These are phyloP conservation scores for Peronospora destructor DNA, from an alignment of 352 stramenopile species.

Conservation along the genomic window DNA sequence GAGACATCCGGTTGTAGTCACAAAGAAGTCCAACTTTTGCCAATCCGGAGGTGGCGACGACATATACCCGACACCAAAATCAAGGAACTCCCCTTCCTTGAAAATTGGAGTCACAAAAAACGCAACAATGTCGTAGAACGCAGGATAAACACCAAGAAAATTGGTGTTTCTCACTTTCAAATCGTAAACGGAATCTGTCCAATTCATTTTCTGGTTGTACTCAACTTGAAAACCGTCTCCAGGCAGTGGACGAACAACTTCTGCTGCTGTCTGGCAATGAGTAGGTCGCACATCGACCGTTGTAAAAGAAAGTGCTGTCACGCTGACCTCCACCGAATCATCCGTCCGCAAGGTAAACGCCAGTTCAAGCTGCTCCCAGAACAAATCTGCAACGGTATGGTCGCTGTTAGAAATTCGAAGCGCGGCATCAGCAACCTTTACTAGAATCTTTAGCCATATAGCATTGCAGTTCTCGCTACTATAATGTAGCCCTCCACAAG, in stretches of 20 bases:
- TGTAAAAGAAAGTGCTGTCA: slow-evolving; percentile 51
- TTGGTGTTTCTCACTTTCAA: slow-evolving; percentile 73
- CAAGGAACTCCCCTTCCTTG: slow-evolving; percentile 32
- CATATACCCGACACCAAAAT: slow-evolving; percentile 71
- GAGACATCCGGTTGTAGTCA: slow-evolving; percentile 61
- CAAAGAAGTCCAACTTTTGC: slow-evolving; percentile 71
- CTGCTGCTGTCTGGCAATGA: slow-evolving; percentile 43
- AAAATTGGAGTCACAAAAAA: slow-evolving; percentile 70
- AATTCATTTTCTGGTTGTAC: slow-evolving; percentile 72
- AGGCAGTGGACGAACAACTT: slow-evolving; percentile 63
- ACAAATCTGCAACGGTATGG: slow-evolving; percentile 57
- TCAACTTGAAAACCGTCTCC: slow-evolving; percentile 70
- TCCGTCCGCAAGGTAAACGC: slow-evolving; percentile 73
- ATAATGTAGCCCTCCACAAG: slow-evolving; percentile 64
- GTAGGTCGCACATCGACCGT: slow-evolving; percentile 54
- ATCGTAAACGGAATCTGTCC: slow-evolving; percentile 66
- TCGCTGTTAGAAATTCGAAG: slow-evolving; percentile 59
- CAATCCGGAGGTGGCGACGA: slow-evolving; percentile 50
- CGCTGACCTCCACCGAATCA: slow-evolving; percentile 68
- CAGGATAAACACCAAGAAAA: slow-evolving; percentile 66
- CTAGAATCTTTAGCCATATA: slow-evolving; percentile 74
- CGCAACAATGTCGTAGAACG: slow-evolving; percentile 46
- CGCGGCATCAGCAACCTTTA: slow-evolving; percentile 69
- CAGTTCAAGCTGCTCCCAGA: slow-evolving; percentile 78
- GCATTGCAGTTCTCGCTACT: slow-evolving; percentile 51